Evolutionary conservation across 2,329 filamentous ascomycete species (phyloP).

Genomic region (Claviceps pazoutovae): DNA sequence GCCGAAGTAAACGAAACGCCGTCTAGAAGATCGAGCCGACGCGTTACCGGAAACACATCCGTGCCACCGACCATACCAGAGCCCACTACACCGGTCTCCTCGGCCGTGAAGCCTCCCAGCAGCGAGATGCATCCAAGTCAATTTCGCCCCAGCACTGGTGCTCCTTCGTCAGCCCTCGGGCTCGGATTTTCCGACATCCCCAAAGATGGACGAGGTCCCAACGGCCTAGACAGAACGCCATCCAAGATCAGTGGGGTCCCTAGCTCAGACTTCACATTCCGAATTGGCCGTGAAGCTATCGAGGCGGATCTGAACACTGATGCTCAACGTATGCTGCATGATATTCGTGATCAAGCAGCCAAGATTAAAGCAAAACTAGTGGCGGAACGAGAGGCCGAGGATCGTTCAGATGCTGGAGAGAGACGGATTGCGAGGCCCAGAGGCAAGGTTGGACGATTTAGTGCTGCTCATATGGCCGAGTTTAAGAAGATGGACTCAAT

Average conservation of each 20-base stretch:
- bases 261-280: slow-evolving; percentile 53
- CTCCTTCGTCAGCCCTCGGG: slow-evolving; percentile 65
- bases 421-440: slow-evolving; percentile 72
- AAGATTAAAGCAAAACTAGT: slow-evolving; percentile 56
- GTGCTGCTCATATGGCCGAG: slow-evolving; percentile 69
- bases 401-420: slow-evolving; percentile 22
- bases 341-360: slow-evolving; percentile 57
- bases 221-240: slow-evolving; percentile 38
- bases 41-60: slow-evolving; percentile 11
- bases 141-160: slow-evolving; percentile 59
- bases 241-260: slow-evolving; percentile 40
- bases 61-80: slow-evolving; percentile 23
- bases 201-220: slow-evolving; percentile 26
- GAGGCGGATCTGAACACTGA: slow-evolving; percentile 46
- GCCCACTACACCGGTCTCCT: slow-evolving; percentile 47
- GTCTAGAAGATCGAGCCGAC: slow-evolving; percentile 13
- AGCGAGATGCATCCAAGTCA: slow-evolving; percentile 89
- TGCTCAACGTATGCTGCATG: slow-evolving; percentile 46
- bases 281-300: slow-evolving; percentile 41
- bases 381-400: slow-evolving; percentile 44
- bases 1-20: slow-evolving; percentile 28
- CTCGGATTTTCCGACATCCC: slow-evolving; percentile 72
- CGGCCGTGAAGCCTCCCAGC: slow-evolving; percentile 53
- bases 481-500: slow-evolving; percentile 99
- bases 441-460: slow-evolving; percentile 66